These are phyloP conservation scores for Xylaria sp. DNA, from an alignment of 2,329 filamentous ascomycete species.

Conservation along the genomic window DNA sequence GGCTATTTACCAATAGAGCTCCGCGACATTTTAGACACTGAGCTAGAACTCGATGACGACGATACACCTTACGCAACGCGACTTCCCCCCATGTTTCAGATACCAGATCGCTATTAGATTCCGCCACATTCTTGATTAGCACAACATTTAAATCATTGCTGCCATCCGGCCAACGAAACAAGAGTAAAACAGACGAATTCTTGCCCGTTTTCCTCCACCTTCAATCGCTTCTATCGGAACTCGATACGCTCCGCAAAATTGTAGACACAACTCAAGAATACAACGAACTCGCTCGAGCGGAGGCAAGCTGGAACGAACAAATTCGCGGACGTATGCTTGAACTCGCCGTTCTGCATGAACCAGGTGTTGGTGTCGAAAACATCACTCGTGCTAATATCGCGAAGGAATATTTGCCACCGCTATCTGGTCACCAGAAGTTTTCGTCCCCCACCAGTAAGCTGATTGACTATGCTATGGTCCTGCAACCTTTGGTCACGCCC, in stretches of 20 bases:
- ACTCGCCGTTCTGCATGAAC: background rate
- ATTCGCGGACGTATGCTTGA: slow-evolving; percentile 25
- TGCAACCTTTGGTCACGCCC: background rate
- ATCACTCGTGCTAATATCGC: slow-evolving; percentile 30
- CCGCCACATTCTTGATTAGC: slow-evolving; percentile 2
- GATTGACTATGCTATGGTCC: slow-evolving; percentile 27
- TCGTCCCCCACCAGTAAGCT: background rate
- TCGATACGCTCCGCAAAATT: background rate
- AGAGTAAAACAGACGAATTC: slow-evolving; percentile 7
- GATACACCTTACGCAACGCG: slow-evolving; percentile 11
- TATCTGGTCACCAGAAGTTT: background rate
- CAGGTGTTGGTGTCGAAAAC: slow-evolving; percentile 20
- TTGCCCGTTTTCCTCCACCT: slow-evolving; percentile 6
- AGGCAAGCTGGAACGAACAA: slow-evolving; percentile 23
- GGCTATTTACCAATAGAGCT: slow-evolving; percentile 21
- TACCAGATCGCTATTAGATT: background rate
- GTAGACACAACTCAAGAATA: slow-evolving; percentile 9
- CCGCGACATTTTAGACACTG: slow-evolving; percentile 13
- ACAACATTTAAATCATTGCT: slow-evolving; percentile 7
- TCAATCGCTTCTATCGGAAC: slow-evolving; percentile 18
- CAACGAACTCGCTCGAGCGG: background rate
- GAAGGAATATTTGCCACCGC: background rate
- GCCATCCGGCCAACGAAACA: background rate
- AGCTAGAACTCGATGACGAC: slow-evolving; percentile 16
- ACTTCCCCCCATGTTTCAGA: background rate